Evolutionary conservation across 2,329 filamentous ascomycete species (phyloP), one percentile per base, ranked within the genome.

Genomic region (Alternaria brassicae): DNA sequence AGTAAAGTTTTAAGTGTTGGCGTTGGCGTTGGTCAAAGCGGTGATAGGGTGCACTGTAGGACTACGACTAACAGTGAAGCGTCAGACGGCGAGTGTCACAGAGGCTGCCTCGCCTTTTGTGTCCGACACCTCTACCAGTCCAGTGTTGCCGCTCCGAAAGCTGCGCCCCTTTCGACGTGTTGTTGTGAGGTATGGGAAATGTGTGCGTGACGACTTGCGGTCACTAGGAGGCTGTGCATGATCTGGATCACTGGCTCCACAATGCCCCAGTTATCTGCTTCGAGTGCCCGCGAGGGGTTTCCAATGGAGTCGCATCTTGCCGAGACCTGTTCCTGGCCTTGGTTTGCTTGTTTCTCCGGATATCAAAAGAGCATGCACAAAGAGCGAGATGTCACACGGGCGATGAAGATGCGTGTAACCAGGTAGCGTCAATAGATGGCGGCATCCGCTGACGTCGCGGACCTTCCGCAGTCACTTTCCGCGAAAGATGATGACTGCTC

Each of bases 261-360:
- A 25, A 10, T n/a, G 51, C 15, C 50, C 60, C 52, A 47, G 34
- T 60, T 59, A 47, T 42, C 27, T 44, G 52, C 36, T 41, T 39
- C 39, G 42, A 56, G 19, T 52, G 48, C 27, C 45, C 47, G 48
- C 52, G 40, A 40, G 23, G 25, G 23, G 27, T 45, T 84, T 42
- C 30, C 52, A 55, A 49, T 45, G 44, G 45, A 45, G 52, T 56
- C 44, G 44, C 51, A 17, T 25, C 12, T 37, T 54, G 42, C 34
- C 17, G 17, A 42, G 37, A 42, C 28, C 17, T 32, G 19, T 54
- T n/a, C 23, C 37, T 34, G 27, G 53, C 34, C 48, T 68, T 69
- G 68, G 36, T 30, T 50, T 58, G 51, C 53, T 51, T 51, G 48
- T 51, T 51, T 48, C 44, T 30, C 44, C 44, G 28, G 44, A 48